Conservation (phyloP, 805 yeast species). For the Komagataella pastoris region DNA sequence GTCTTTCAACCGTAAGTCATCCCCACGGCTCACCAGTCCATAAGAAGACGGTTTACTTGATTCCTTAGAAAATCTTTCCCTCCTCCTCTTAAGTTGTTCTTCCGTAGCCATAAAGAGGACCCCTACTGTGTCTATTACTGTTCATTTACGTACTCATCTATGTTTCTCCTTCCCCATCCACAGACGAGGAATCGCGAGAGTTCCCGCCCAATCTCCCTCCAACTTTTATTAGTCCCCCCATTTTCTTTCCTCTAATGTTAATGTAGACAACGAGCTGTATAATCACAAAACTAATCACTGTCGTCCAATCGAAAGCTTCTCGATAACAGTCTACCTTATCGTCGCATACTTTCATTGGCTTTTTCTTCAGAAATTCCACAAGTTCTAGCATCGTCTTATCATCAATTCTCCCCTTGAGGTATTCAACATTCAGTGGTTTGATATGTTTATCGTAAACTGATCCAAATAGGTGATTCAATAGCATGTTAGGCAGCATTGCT, state of each 20-base stretch:
- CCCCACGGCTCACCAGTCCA: conserved; percentile 53
- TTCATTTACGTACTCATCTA: neutral
- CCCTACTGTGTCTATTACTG: neutral
- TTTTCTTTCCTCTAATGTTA: neutral
- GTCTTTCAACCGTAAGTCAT: conserved; percentile 31
- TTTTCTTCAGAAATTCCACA: conserved; percentile 6
- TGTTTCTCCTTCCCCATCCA: neutral
- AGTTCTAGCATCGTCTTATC: neutral
- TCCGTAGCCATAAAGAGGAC: neutral
- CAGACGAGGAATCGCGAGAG: neutral
- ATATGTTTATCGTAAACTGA: conserved; percentile 39
- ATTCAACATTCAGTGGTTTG: neutral
- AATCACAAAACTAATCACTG: neutral
- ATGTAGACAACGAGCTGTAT: neutral
- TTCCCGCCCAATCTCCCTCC: neutral
- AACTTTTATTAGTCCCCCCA: neutral
- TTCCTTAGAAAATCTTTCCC: conserved; percentile 17
- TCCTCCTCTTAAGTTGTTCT: conserved; percentile 11
- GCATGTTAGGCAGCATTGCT: conserved; percentile 48
- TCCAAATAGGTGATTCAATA: conserved; percentile 54
- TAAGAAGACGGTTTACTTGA: conserved; percentile 16
- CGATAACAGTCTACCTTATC: conserved; percentile 27
- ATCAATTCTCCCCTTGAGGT: no score
- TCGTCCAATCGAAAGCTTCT: conserved; percentile 10
- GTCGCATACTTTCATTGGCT: conserved; percentile 14